A percentile compares a stretch with the other conserved stretches of the same genome.
These are phyloP conservation scores for Athelia psychrophila DNA, from an alignment of 1,284 basidiomycete species.

Conservation along the genomic window DNA sequence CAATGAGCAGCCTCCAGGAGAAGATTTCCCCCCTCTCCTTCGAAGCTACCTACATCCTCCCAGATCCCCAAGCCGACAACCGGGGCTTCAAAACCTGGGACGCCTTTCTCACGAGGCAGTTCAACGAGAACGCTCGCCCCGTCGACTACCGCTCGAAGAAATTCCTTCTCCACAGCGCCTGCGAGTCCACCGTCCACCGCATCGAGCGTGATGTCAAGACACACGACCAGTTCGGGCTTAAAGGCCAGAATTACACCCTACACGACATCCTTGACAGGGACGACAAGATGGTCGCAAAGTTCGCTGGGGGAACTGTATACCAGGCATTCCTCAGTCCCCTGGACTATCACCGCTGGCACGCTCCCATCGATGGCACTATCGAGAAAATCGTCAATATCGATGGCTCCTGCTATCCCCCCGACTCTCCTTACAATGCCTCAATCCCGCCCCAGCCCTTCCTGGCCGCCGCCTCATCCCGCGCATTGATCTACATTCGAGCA, in stretches of 20 bases:
- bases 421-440: background rate
- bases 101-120: conserved; percentile 49
- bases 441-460: conserved; percentile 21
- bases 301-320: conserved; percentile 36
- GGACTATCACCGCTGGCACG: conserved; percentile 38
- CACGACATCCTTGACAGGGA: too few species aligned
- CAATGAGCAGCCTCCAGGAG: too few species aligned
- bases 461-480: conserved; percentile 28
- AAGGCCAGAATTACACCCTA: conserved; percentile 25
- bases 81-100: conserved; percentile 52
- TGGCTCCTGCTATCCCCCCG: conserved; percentile 16
- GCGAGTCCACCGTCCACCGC: conserved; percentile 43
- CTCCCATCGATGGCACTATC: conserved; percentile 34
- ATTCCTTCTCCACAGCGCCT: conserved; percentile 20
- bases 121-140: too few species aligned
- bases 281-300: conserved; percentile 4
- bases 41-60: conserved; percentile 39
- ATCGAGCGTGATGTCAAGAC: conserved; percentile 29
- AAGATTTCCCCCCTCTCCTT: too few species aligned
- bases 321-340: conserved; percentile 36
- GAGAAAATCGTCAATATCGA: conserved; percentile 29
- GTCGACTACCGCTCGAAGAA: too few species aligned
- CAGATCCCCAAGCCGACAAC: conserved; percentile 31
- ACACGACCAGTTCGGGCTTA: conserved; percentile 44
- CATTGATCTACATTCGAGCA: conserved; percentile 35